Evolutionary conservation across 2,329 filamentous ascomycete genomes (phyloP).

Genomic region (Paraphaeosphaeria sporulosa): DNA sequence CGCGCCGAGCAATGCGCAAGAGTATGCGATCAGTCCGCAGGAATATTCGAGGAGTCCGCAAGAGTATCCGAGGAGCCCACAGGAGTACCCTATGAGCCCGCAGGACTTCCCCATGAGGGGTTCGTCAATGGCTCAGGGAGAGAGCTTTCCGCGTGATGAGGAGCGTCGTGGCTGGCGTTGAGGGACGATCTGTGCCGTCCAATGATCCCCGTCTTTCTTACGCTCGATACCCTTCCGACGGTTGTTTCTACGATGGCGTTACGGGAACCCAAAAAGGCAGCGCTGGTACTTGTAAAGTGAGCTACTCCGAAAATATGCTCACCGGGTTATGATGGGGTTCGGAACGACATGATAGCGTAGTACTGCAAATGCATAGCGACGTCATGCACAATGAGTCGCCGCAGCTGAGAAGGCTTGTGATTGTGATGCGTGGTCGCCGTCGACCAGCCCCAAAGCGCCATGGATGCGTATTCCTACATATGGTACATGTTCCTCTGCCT

Average conservation of each 20-base stretch:
- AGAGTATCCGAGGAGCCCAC: background rate
- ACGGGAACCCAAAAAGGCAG: background rate
- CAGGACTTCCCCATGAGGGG: slow-evolving; percentile 1
- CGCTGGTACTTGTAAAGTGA: background rate
- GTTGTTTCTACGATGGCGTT: background rate
- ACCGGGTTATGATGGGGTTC: background rate
- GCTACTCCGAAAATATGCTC: background rate
- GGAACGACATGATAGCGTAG: background rate
- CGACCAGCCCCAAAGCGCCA: background rate
- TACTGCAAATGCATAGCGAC: background rate
- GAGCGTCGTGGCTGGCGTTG: slow-evolving; percentile 7
- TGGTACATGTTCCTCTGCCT: background rate
- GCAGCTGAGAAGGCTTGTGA: slow-evolving; percentile 4
- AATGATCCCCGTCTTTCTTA: background rate
- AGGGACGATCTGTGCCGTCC: background rate
- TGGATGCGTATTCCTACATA: slow-evolving; percentile 11
- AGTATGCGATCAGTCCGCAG: background rate
- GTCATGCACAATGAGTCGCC: background rate
- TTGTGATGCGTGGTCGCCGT: background rate
- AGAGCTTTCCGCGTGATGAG: background rate
- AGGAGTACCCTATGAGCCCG: slow-evolving; percentile 3
- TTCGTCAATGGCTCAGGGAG: background rate
- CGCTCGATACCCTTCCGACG: slow-evolving; percentile 6
- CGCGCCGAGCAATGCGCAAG: background rate
- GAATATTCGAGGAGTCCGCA: background rate